phyloP scores from a whole-genome alignment of 331 rosid genomes.

The Stylosanthes scabra region DNA sequence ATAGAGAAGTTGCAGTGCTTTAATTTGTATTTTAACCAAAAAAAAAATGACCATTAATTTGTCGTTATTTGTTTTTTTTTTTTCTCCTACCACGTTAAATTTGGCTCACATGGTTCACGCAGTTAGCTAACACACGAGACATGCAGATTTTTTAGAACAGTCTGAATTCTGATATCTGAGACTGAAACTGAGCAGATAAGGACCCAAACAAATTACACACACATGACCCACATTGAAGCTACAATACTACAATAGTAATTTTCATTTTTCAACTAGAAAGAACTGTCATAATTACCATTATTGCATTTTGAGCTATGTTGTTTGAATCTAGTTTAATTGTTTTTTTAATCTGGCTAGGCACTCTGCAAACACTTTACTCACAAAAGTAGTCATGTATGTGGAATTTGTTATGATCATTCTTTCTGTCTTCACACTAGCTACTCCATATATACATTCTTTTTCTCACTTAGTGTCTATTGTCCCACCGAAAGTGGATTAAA shows the following conservation, averaged over 20 bases:
- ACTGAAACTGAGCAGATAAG: neutral
- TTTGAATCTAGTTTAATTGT: too few relatives aligned
- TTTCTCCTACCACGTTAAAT: conserved; percentile 14
- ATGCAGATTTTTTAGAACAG: neutral
- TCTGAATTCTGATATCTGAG: conserved; percentile 15
- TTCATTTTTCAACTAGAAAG: neutral
- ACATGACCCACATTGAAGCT: neutral
- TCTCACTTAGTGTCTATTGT: too few relatives aligned
- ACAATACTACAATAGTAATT: neutral
- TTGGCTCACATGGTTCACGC: conserved; percentile 21
- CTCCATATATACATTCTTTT: too few relatives aligned
- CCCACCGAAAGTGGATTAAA: too few relatives aligned
- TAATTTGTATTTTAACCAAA: too few relatives aligned
- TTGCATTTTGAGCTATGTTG: too few relatives aligned
- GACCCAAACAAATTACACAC: neutral
- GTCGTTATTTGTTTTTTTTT: neutral
- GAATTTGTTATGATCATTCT: too few relatives aligned
- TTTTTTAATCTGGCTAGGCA: too few relatives aligned
- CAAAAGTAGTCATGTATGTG: too few relatives aligned
- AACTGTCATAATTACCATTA: neutral
- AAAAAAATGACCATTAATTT: neutral
- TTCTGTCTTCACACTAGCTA: too few relatives aligned
- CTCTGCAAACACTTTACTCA: too few relatives aligned
- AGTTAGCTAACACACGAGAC: neutral
- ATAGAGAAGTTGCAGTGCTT: neutral